Base-by-base conservation (phyloP, 73 alveolate species). In the Paramecium tetraurelia region DNA sequence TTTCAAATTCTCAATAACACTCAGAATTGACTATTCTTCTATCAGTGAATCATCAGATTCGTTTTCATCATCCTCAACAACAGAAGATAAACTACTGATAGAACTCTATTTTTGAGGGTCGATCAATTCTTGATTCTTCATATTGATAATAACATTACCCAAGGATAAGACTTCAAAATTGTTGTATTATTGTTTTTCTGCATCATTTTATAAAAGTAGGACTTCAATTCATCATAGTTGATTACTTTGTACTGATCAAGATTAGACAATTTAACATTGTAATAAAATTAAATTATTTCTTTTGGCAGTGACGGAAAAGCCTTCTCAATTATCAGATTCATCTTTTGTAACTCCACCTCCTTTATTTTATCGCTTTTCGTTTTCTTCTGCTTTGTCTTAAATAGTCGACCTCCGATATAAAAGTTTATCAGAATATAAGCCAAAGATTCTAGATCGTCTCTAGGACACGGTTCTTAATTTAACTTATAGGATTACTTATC, bases 261-360 rank as follows among this genome's bases (percentile, higher is more conserved):
- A 12, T 36, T 75, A 5, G 87, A 75, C 4, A 36, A 36, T n/a
- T 75, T 75, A 12, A 75, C 87, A 38, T 35, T 33, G 38, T 75
- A 75, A 41, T 75, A 75, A 75, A 75, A 75, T 75, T 75, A 38
- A 75, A 75, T 41, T 21, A 75, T 35, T 38, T 75, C 87, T 75
- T 75, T 38, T 36, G 87, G 87, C 18, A 75, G n/a, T 0, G 38
- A 29, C 11, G 87, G 87, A 75, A 75, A 38, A 16, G 58, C 68
- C 18, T 75, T 75, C 68, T 75, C 87, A 3, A 75, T 35, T 29
- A 75, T 41, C 7, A 75, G 29, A 38, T 75, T 75, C 87, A 75
- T 75, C 11, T 75, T 75, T 14, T 38, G 21, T 38, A 41, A 75
- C 18, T 75, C 87, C 6, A 75, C 27, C 20, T 75, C 87, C 10